Percentiles rank a stretch among this genome's conserved stretches.
phyloP scores from a whole-genome alignment of 441 rosid genomes.

The Erodium trifolium region DNA sequence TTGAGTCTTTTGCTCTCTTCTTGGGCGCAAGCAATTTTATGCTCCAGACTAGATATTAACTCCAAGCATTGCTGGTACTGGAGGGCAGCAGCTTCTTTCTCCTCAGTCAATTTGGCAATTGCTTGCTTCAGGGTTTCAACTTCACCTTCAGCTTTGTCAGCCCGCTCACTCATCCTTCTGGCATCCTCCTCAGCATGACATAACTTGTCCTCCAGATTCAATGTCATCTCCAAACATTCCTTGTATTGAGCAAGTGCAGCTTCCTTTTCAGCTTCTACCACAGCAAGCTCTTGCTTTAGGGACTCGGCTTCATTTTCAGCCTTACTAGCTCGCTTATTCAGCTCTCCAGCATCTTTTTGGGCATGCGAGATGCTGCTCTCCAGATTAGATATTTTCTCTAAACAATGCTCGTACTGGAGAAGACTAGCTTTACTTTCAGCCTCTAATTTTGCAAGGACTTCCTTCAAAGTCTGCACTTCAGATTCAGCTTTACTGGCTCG shows the following conservation, averaged over 20 bases:
- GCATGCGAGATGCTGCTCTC: conserved; percentile 44
- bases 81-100: conserved; percentile 56
- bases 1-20: conserved; percentile 65
- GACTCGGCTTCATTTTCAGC: conserved; percentile 48
- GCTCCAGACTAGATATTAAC: conserved; percentile 55
- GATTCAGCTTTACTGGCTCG: conserved; percentile 65
- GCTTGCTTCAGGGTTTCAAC: conserved; percentile 55
- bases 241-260: conserved; percentile 43
- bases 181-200: conserved; percentile 51
- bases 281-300: conserved; percentile 45
- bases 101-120: conserved; percentile 45
- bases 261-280: conserved; percentile 60
- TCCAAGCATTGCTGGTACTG: conserved; percentile 67
- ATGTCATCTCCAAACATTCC: conserved; percentile 49
- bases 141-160: conserved; percentile 57
- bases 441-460: conserved; percentile 45
- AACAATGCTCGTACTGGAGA: conserved; percentile 59
- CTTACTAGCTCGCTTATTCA: conserved; percentile 43
- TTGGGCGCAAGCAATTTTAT: conserved; percentile 43
- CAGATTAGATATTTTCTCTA: conserved; percentile 54
- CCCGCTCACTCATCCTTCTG: conserved; percentile 35
- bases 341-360: conserved; percentile 51
- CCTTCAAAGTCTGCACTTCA: conserved; percentile 60
- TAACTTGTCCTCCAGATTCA: conserved; percentile 52
- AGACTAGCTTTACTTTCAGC: conserved; percentile 48